Evolutionary conservation across 1,139 yeast species (phyloP), one percentile per base, ranked within the genome.

Genomic region (Saccharomyces hybrid): DNA sequence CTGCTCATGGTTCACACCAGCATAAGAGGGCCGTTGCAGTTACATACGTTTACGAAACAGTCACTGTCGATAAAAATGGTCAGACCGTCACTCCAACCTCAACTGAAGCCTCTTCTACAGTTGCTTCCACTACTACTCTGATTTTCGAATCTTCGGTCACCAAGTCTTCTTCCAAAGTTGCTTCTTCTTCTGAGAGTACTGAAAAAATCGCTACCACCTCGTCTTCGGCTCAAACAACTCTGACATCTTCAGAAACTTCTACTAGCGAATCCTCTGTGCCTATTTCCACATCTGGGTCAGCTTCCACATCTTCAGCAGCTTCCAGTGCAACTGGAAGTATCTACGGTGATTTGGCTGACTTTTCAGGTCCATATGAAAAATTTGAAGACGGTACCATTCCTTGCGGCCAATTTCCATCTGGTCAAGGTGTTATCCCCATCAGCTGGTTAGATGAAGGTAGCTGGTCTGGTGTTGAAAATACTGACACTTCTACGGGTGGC

Each of bases 31-130:
- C 88, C 52, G 82, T 85, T 61, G 95, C 88, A 57, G 82, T 87
- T 64, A 88, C 88, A 70, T 84, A 85, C 71, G 91, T 86, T 58
- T 88, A 87, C 71, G 84, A 83, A 64, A 84, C 91, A 48, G 82
- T 84, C 59, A 78, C 85, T 57, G 95, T 88, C 58, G 84, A 88
- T 70, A 81, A 78, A 58, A 67, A 78, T 51, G 95, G 95, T 58
- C 68, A 77, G 60, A 74, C 83, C 52, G 68, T 54, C 13, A 31
- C 44, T 23, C 52, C 53, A n/a, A 28, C 51, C 31, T 47, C 49
- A 6, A 30, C 28, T 13, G 38, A 31, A 74, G 53, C 50, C 54
- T 41, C 55, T 42, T 26, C 50, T 54, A 44, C 61, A 13, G 52
- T 58, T 26, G 49, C 57, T 46, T 47, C 56, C 9, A 50, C 69